Evolutionary conservation across 192 early-diverging fungal genomes (phyloP), one percentile per base, ranked within the genome.

Genomic region (Borealophlyctis nickersoniae): DNA sequence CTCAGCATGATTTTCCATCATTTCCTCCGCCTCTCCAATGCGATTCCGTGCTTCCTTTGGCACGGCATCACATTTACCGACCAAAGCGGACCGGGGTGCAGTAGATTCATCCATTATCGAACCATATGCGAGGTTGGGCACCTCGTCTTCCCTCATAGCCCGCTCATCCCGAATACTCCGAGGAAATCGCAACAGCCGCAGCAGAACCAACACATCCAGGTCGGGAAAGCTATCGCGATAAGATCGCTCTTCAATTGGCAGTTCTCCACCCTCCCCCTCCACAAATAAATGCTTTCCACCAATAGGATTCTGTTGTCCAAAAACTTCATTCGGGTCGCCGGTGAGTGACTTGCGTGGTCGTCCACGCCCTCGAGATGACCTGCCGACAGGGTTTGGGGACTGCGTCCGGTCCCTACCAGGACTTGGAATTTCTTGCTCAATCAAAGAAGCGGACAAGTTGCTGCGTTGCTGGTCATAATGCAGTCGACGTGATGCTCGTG

Each of bases 221-320:
- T 90, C 90, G 1, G 94, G 91, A 65, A 90, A 92, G 35, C 89
- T 87, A 45, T 89, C 90, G 24, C 79, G 74, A 66, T 86, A 94
- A 22, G 89, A 81, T 49, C 87, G 82, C 72, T 96, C 94, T 73
- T 96, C 94, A 50, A 90, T 79, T 29, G 92, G 94, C 57, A 88
- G 86, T 52, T 71, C 68, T 19, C 39, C 9, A 13, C 39, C 39
- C 39, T 19, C 19, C 39, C 39, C 39, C 19, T 45, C 19, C 9
- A 45, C 39, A 13, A 13, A 7, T 19, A 45, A 45, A 7, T 19
- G 19, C 19, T 45, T 19, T 7, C 19, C 7, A 45, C 39, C 39
- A 19, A 45, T 7, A 45, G 7, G 9, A 7, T 19, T 45, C 9
- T 7, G 9, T 45, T 45, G 7, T 45, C 39, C n/a, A n/a, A n/a